Base-by-base conservation (phyloP, 2,329 filamentous ascomycete genomes). In the Pezicula neosporulosa region DNA sequence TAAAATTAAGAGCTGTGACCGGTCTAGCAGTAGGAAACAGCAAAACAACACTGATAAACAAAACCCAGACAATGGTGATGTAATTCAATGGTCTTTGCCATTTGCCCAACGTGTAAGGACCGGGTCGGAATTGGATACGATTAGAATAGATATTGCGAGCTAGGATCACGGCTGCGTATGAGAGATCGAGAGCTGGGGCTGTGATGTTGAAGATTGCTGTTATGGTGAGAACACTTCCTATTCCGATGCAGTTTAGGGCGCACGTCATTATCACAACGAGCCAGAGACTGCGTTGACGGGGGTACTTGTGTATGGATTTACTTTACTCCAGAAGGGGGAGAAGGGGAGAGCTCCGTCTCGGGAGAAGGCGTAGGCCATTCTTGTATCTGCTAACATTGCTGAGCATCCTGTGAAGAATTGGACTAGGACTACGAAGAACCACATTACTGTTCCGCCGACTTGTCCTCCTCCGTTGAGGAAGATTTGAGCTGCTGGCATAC, bases 321-420 rank as follows among this genome's bases (percentile, higher is more conserved):
- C 70, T 55, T 72, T 74, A 41, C 75, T 72, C 66, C 79, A 77
- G 60, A 76, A 73, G 77, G 64, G 66, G 3, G 81, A 83, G 55
- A 83, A 82, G 1, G 81, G 81, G n/a, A 85, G 72, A 0, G 77
- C 81, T 18, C 78, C 73, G 56, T 85, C 81, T 35, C 81, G 72
- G 16, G 81, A 72, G 65, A 84, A 83, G 2, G 81, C 81, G 63
- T 79, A 84, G 1, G 78, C 78, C 78, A 84, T 83, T 54, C 80
- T 71, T 19, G 79, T 82, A 64, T 85, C 81, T 35, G 82, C 81
- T 43, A 85, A 65, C 80, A 85, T 82, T 4, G 82, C 82, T 16
- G 80, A 79, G 49, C 80, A 82, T 18, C 82, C 81, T 0, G 82
- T 85, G 67, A 86, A 85, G 63, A 83, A 81, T 53, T 85, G 82